Evolutionary conservation across 805 yeast species (phyloP), one percentile per base, ranked within the genome.

Genomic region (Saccharomycopsis babjevae): DNA sequence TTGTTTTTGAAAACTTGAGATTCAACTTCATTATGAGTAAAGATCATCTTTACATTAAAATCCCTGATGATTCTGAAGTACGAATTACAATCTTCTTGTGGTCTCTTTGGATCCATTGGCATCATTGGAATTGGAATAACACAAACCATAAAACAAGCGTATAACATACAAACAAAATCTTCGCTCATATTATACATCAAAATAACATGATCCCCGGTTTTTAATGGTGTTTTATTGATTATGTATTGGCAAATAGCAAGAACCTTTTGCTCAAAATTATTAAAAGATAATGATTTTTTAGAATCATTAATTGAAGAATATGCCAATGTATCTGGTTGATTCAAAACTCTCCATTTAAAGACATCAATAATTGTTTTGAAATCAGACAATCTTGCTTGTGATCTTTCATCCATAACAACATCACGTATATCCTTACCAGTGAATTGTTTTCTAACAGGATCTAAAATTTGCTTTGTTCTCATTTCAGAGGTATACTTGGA

Each of bases 111-210:
- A 63, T 86, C 90, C 50, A 91, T 73, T 0, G 96, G 91, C 10
- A 84, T 75, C 69, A 90, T 71, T 0, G 96, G 94, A 16, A 93
- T 78, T 0, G 94, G 89, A 2, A 88, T 79, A 4, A 90, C 69
- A 8, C 97, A 97, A 59, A 91, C 81, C 60, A 86, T 73, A 70
- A 93, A 81, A 70, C 98, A 93, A 0, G 99, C 97, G 71, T 85
- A 83, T 0, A 91, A 77, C 1, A 96, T 89, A 34, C 89, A 83
- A 5, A 86, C 82, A 68, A 83, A 93, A 64, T 94, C 98, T 61
- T 92, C 97, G 0, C 91, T 83, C 55, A 93, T 80, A 0, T 96
- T 86, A 70, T 89, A 91, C 85, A 91, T 85, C 67, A 94, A 74
- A 2, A 91, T 78, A 3, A 90, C 93, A 64, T 79, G 76, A 59